A percentile compares a stretch with the other conserved stretches of the same genome.
Evolutionary conservation across 495 filamentous ascomycete genomes (phyloP).

Genomic region (Cenococcum geophilum): DNA sequence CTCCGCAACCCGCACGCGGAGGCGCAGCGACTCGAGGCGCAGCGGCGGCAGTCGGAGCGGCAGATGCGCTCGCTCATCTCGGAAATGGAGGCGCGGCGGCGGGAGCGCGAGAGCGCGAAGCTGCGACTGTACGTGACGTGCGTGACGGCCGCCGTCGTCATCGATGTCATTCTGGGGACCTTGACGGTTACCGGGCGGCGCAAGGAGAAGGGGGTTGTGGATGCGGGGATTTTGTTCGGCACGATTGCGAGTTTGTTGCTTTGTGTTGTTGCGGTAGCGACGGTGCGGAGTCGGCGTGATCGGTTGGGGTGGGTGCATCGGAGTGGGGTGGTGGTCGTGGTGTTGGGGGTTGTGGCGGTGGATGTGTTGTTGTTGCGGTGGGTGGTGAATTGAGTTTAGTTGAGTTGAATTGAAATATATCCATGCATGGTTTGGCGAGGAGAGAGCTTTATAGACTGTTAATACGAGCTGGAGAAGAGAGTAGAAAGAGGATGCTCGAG

Average conservation of each 20-base stretch:
- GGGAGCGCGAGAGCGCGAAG: constrained; percentile 23
- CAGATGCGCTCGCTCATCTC: constrained; percentile 15
- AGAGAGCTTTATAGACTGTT: too few relatives aligned
- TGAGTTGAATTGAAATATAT: too few relatives aligned
- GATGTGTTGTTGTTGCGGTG: constrained; percentile 20
- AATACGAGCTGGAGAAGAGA: too few relatives aligned
- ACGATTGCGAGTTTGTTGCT: constrained; percentile 22
- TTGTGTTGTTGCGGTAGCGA: constrained; percentile 12
- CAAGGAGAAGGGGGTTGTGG: constrained; percentile 22
- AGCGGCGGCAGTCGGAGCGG: constrained; percentile 15
- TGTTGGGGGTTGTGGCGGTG: constrained; percentile 29
- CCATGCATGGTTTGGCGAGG: too few relatives aligned
- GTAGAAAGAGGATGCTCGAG: too few relatives aligned
- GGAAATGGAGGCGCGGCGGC: constrained; percentile 15
- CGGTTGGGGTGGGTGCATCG: constrained; percentile 24
- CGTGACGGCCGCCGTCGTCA: constrained; percentile 16
- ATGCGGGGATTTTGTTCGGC: constrained; percentile 19
- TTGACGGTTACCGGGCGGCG: constrained; percentile 22
- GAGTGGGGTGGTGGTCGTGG: constrained; percentile 27
- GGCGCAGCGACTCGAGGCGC: not conserved
- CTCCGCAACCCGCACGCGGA: constrained; percentile 11
- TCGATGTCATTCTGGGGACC: constrained; percentile 18
- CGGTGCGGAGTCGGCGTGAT: constrained; percentile 22
- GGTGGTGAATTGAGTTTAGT: constrained; percentile 13
- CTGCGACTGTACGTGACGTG: constrained; percentile 20